Evolutionary conservation across 805 yeast species (phyloP), one percentile per base, ranked within the genome.

Genomic region (Candida xyloterini): DNA sequence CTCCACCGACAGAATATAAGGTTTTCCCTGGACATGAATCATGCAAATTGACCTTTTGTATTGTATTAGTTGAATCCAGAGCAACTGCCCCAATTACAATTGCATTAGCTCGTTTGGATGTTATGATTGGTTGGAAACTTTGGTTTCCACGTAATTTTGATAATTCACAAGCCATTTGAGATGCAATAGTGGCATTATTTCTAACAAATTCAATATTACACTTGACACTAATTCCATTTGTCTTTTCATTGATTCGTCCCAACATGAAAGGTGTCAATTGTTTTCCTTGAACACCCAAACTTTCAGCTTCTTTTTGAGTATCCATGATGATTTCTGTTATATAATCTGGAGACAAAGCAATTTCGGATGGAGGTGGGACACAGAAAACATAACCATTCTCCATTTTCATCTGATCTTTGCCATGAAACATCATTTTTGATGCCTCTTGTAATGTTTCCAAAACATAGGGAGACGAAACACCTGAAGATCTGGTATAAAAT

Each of bases 11-110:
- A 0, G 82, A 68, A 2, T 79, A 70, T 1, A 60, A 51, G 5
- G 76, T 70, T 0, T 52, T 55, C 0, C 93, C 89, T 0, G 93
- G 93, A 48, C 84, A 84, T 2, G 95, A 87, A 43, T 91, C 91
- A 10, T 65, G 60, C 50, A 71, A 51, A 13, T 48, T 52, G 3
- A 63, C 51, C 1, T 57, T 48, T 1, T 16, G 16, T 5, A 82
- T 52, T 10, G 70, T 68, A 47, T 86, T 76, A 5, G 81, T 76
- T 0, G 85, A 68, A 56, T 88, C 96, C 26, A 83, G 60, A 0
- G 95, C 95, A 18, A 88, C 65, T 0, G 90, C 79, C 0, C 96
- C 96, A 23, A 88, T 64, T 1, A 84, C 76, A 0, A 76, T 57
- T 0, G 78, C 53, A 13, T 55, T 52, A 7, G 27, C 48, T 43